Evolutionary conservation across 257 asterid genomes (phyloP), one percentile per base, ranked within the genome.

Genomic region (Henckelia pumila): DNA sequence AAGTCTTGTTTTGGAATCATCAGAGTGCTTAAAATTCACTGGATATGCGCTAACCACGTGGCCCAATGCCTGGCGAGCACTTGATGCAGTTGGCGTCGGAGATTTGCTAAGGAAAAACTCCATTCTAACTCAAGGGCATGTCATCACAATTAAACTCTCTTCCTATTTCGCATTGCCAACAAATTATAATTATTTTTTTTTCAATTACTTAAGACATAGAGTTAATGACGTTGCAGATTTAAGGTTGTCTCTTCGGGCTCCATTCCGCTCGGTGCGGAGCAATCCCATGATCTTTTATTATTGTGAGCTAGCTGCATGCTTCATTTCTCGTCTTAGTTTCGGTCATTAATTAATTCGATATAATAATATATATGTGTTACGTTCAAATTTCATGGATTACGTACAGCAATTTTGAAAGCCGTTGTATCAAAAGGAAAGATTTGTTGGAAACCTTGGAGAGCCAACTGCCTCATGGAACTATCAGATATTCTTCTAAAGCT

Each of bases 61-160:
- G 96, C 78, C 79, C 11, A 92, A 92, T 63, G 98, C 91, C 1
- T 89, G 95, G 92, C 82, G 78, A 68, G 95, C 96, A 1, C 84
- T 89, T 29, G 98, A 92, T 58, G 96, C 91, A 1, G 47, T 89
- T 6, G 95, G 85, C 6, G 40, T 89, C 26, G 98, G 87, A 13
- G 83, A 88, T 26, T 22, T 65, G 7, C 88, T 89, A 6, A 70
- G 96, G 69, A 73, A 52, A 19, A 78, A 67, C 44, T 85, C 81
- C 49, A 24, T 79, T 19, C 85, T 30, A 17, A 67, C 83, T 64
- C 71, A 56, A 33, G 91, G 85, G 96, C 85, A 60, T 2, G 47
- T 2, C 47, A 35, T 16, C 30, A 3, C 5, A 28, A 28, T 28
- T 6, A 28, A 28, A 28, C 3, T 28, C 30, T 28, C 30, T 28